phyloP scores from a whole-genome alignment of 768 basidiomycete species.

The Galerina sulciceps region DNA sequence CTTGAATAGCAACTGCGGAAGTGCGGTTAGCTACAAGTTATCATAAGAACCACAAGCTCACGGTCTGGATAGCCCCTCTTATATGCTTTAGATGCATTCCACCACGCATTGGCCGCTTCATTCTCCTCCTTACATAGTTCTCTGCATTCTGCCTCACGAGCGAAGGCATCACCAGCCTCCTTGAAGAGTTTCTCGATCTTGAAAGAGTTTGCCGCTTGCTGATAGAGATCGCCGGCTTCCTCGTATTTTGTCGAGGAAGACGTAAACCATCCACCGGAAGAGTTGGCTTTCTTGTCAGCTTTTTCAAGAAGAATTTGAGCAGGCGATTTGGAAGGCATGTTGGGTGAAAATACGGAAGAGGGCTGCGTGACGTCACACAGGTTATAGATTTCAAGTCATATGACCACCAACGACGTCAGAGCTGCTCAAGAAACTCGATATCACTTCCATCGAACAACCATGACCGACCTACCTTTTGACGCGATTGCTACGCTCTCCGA shows the following conservation, averaged over 20 bases:
- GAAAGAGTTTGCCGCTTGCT: slow-evolving; percentile 92
- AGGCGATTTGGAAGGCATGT: slow-evolving; percentile 77
- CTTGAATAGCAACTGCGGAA: slow-evolving; percentile 81
- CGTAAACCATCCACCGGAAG: slow-evolving; percentile 88
- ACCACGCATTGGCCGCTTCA: slow-evolving; percentile 98
- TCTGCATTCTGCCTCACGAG: slow-evolving; percentile 93
- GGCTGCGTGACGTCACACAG: slow-evolving; percentile 21
- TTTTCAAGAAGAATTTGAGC: slow-evolving; percentile 80
- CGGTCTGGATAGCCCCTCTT: slow-evolving; percentile 87
- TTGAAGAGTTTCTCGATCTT: slow-evolving; percentile 92
- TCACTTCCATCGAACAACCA: slow-evolving; percentile 11
- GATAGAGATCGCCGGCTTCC: slow-evolving; percentile 95
- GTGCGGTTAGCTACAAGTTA: slow-evolving; percentile 19
- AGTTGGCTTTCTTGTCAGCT: slow-evolving; percentile 90
- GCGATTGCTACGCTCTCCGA: slow-evolving; percentile 55
- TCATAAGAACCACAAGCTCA: slow-evolving; percentile 40
- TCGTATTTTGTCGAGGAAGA: slow-evolving; percentile 85
- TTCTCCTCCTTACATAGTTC: slow-evolving; percentile 86
- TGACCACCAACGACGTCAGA: slow-evolving; percentile 22
- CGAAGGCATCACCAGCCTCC: slow-evolving; percentile 90
- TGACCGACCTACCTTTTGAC: slow-evolving; percentile 39
- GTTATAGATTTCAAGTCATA: slow-evolving; percentile 24
- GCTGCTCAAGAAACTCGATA: not conserved
- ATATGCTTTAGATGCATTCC: slow-evolving; percentile 97
- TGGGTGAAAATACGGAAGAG: slow-evolving; percentile 18